Base-by-base conservation (phyloP, 1,284 basidiomycete genomes). In the Sanghuangporus weigelae region DNA sequence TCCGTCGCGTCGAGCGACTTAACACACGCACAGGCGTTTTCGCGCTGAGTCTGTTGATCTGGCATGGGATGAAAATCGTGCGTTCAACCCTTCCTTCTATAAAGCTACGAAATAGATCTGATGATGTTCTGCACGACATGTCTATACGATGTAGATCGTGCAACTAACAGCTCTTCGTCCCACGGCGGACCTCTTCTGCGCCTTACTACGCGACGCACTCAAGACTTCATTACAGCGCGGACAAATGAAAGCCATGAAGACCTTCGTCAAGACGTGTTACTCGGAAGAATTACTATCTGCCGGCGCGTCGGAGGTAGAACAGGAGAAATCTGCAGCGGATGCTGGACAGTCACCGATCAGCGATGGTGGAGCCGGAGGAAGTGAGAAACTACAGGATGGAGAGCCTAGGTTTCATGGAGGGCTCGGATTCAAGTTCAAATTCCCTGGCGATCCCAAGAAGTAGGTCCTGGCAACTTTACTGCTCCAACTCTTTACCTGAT, bases 131-230 rank as follows among this genome's bases (percentile, higher is more conserved):
- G 26, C 26, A 31, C 26, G 26, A 31, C 26, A 31, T 3, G 26
- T 31, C 14, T 10, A 36, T 60, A 12, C 14, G 36, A 54, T 65
- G 46, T 51, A 97, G 95, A 91, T 98, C 68, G 85, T 99, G 1
- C 96, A 99, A 78, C 79, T 99, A 63, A 98, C 97, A 7, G 95
- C 95, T 0, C 82, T 99, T n/a, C 84, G 96, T 39, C 94, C 95
- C 7, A 95, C 93, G 0, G 97, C 96, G 51, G 96, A 99, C 71
- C 83, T 90, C 40, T 99, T 99, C 79, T 98, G 96, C 71, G 84
- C 90, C 0, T 81, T 93, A 2, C 83, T 99, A 2, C 88, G 95
- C 4, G 92, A 96, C 70, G 89, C 93, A 6, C 84, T 99, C 67
- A 98, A 96, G 76, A 81, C 89, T 0, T 93, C 98, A 69, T 78